A percentile compares a stretch with the other conserved stretches of the same genome.
Evolutionary conservation across 2,329 filamentous ascomycete genomes (phyloP).

Genomic region (Penicillium capsulatum): DNA sequence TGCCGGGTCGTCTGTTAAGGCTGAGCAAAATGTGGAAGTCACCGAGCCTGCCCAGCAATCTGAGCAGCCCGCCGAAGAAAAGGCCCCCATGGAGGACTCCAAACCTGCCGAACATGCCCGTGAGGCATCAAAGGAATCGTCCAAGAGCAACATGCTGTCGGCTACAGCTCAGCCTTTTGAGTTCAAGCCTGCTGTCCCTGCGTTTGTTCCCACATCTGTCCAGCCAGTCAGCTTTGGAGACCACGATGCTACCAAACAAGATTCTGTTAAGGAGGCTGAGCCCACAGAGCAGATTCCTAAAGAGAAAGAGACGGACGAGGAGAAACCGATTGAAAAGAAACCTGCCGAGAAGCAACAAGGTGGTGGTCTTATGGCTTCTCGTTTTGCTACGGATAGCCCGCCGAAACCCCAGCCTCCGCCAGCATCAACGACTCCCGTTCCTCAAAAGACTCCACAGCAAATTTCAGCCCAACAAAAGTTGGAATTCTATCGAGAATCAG

Average conservation of each 20-base stretch:
- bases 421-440: background rate
- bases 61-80: conserved; percentile 8
- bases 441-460: conserved; percentile 3
- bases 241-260: conserved; percentile 8
- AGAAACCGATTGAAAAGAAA: conserved; percentile 1
- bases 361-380: conserved; percentile 23
- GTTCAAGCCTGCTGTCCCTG: conserved; percentile 37
- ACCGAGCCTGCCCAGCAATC: conserved; percentile 9
- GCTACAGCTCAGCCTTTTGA: conserved; percentile 68
- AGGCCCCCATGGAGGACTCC: conserved; percentile 4
- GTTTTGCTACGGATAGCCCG: conserved; percentile 31
- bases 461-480: conserved; percentile 13
- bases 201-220: conserved; percentile 25
- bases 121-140: conserved; percentile 20
- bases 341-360: conserved; percentile 15
- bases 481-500: conserved; percentile 19
- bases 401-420: conserved; percentile 17
- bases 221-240: conserved; percentile 14
- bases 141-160: conserved; percentile 58
- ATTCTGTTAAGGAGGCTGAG: background rate
- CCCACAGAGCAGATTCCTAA: too few relatives aligned
- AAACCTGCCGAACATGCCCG: conserved; percentile 14
- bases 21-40: conserved; percentile 8
- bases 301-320: too few relatives aligned
- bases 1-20: conserved; percentile 46